A percentile compares a stretch with the other conserved stretches of the same genome.
Evolutionary conservation across 2,329 filamentous ascomycete species (phyloP).

Genomic region (Penicillium sp.): DNA sequence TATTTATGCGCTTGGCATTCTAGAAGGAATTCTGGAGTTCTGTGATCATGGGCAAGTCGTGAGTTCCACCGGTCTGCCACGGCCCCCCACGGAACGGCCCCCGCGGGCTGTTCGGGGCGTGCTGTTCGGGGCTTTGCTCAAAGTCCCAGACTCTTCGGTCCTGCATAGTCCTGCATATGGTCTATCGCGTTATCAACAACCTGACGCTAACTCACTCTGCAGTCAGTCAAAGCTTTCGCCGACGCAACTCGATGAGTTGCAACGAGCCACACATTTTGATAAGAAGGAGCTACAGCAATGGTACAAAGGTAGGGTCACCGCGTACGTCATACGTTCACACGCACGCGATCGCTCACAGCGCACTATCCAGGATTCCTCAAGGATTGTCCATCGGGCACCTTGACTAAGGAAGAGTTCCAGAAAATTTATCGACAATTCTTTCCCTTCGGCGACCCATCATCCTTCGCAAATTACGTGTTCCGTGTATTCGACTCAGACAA

Average conservation of each 20-base stretch:
- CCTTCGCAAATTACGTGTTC: conserved; percentile 98
- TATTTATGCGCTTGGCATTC: conserved; percentile 8
- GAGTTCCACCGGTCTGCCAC: conserved; percentile 24
- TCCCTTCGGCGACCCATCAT: conserved; percentile 94
- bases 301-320: conserved; percentile 81
- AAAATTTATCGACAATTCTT: conserved; percentile 99
- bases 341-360: conserved; percentile 15
- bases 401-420: conserved; percentile 98
- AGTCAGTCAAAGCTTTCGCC: conserved; percentile 99
- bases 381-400: conserved; percentile 94
- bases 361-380: conserved; percentile 79
- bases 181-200: not conserved
- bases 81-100: not conserved
- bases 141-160: not conserved
- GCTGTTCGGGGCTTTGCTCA: not conserved
- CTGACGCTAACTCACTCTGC: conserved; percentile 4
- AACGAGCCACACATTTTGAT: conserved; percentile 97
- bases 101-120: not conserved
- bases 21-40: conserved; percentile 9
- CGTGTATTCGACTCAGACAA: conserved; percentile 98
- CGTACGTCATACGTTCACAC: not conserved
- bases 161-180: not conserved
- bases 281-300: conserved; percentile 99
- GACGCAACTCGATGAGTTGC: conserved; percentile 91
- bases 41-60: conserved; percentile 41